Percentiles rank a stretch among this genome's conserved stretches.
Evolutionary conservation across 768 basidiomycete species (phyloP).

Genomic region (Amanita phalloides): DNA sequence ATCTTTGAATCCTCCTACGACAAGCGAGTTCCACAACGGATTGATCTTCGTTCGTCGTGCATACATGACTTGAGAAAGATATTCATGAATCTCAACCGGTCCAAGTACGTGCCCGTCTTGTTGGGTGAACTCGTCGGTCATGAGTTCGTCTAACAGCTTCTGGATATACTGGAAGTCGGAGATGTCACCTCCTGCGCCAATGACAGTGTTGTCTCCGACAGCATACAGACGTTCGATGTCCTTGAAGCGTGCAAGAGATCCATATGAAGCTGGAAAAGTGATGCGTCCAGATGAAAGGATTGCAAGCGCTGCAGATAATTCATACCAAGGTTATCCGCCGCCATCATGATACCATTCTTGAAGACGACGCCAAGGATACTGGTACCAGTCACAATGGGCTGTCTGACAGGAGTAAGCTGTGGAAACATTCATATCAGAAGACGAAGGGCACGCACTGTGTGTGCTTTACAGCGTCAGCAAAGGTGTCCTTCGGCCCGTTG

Average conservation of each 20-base stretch:
- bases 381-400: constrained; percentile 96
- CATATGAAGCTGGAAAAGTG: constrained; percentile 68
- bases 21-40: constrained; percentile 90
- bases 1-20: constrained; percentile 88
- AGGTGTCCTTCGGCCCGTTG: constrained; percentile 41
- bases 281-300: neutral
- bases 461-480: constrained; percentile 57
- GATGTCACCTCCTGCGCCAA: constrained; percentile 95
- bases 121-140: constrained; percentile 68
- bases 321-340: constrained; percentile 92
- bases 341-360: constrained; percentile 97
- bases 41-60: constrained; percentile 77
- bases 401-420: constrained; percentile 29
- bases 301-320: constrained; percentile 1
- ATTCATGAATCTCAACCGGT: constrained; percentile 87
- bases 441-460: constrained; percentile 52
- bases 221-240: constrained; percentile 83
- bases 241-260: constrained; percentile 94
- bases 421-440: neutral
- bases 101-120: constrained; percentile 80
- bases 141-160: constrained; percentile 62
- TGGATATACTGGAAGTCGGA: constrained; percentile 95
- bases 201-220: constrained; percentile 73
- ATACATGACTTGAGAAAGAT: constrained; percentile 87
- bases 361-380: constrained; percentile 89